Evolutionary conservation across 345 rosid species (phyloP).

Genomic region (Mallotus nudiflorus): DNA sequence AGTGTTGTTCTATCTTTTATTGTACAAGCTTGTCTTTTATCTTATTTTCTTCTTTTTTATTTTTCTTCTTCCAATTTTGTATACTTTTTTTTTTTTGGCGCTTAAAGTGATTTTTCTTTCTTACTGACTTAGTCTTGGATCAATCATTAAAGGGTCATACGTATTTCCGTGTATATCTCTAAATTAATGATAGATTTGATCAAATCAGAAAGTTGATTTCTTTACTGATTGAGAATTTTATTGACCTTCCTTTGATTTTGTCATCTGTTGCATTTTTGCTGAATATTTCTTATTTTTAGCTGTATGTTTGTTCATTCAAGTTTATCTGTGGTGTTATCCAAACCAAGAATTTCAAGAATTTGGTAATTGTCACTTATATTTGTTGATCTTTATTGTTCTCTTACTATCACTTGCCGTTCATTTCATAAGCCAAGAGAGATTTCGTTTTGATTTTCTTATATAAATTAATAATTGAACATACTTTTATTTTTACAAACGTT

Average conservation of each 20-base stretch:
- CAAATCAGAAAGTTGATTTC: background rate
- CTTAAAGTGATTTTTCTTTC: background rate
- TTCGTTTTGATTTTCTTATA: background rate
- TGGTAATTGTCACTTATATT: background rate
- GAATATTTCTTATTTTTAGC: slow-evolving; percentile 1
- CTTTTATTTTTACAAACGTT: slow-evolving; percentile 24
- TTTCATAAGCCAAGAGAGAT: slow-evolving; percentile 4
- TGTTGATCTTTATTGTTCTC: slow-evolving; percentile 1
- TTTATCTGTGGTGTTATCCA: background rate
- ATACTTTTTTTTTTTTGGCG: background rate
- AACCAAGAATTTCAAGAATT: slow-evolving; percentile 7
- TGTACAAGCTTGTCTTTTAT: background rate
- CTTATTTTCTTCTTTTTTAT: background rate
- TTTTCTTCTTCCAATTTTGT: too few relatives aligned
- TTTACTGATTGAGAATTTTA: background rate
- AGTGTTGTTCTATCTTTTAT: background rate
- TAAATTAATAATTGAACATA: background rate
- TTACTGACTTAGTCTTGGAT: slow-evolving; percentile 10
- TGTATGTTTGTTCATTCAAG: background rate
- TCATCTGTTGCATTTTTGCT: slow-evolving; percentile 14
- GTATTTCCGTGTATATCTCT: background rate
- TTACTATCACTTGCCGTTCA: background rate
- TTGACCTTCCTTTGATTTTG: slow-evolving; percentile 15
- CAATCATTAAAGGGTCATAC: background rate
- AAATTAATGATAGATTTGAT: slow-evolving; percentile 6